Evolutionary conservation across 2,329 filamentous ascomycete species (phyloP), one percentile per base, ranked within the genome.

Genomic region (Fusarium redolens): DNA sequence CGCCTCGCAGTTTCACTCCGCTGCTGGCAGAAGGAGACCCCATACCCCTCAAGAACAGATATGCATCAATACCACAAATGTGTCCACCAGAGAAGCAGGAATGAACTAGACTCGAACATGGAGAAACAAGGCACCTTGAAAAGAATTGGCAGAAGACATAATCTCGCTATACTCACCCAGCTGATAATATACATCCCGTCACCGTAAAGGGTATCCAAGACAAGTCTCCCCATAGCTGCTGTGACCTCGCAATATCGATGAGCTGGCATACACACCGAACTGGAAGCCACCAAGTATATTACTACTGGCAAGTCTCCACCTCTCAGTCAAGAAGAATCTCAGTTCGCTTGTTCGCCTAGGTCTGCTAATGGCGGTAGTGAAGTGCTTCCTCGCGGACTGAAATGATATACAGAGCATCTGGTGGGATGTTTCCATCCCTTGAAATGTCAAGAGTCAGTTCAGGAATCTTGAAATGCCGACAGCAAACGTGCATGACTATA

Each of bases 231-330:
- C 3, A 33, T 14, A 14, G 20, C 11, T 35, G 12, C 15, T 10
- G 12, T 25, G 17, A 25, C 30, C n/a, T 18, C 5, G 18, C n/a
- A 35, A n/a, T 33, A 35, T 25, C 7, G 28, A 4, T 7, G 17
- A 17, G 10, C 14, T 17, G 10, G 0, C 10, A 7, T 17, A 2
- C 7, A 9, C 7, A 15, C 17, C 11, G 28, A 22, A 17, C 3
- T 14, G 7, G 20, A 22, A 31, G 47, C 3, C 20, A 33, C 15
- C 10, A 14, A 18, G 5, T 7, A 11, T 35, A 18, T 7, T 10
- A 14, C 15, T 20, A 14, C 5, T 2, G 30, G 17, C 1, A 51
- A 51, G 48, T 51, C n/a, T 35, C 2, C 30, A 7, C 12, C n/a
- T 35, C 17, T 33, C 4, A 22, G n/a, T 20, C 8, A 14, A 35